These are phyloP conservation scores for Fusarium drepaniforme DNA, from an alignment of 2,329 filamentous ascomycete genomes.

Conservation along the genomic window DNA sequence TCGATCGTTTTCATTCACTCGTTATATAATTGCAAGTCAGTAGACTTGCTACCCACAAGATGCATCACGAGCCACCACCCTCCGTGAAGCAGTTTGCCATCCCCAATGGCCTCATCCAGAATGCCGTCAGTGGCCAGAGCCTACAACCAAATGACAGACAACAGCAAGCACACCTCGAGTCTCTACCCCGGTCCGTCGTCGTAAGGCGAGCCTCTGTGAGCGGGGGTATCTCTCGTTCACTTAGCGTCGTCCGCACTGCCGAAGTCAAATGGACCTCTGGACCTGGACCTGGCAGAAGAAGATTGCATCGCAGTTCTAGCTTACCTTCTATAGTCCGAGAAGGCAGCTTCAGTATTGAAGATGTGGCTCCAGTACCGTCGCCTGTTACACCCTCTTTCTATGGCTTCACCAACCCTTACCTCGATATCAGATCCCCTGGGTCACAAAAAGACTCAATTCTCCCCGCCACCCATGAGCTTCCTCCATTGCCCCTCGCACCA, in stretches of 20 bases:
- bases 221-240: constrained; percentile 9
- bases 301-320: constrained; percentile 6
- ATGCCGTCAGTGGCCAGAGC: constrained; percentile 2
- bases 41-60: background rate
- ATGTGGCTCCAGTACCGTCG: background rate
- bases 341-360: background rate
- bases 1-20: background rate
- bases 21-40: background rate
- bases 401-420: constrained; percentile 2
- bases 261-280: constrained; percentile 15
- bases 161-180: constrained; percentile 4
- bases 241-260: constrained; percentile 16
- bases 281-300: constrained; percentile 5
- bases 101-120: constrained; percentile 11
- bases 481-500: background rate
- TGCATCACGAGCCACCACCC: background rate
- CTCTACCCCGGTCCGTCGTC: constrained; percentile 9
- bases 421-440: background rate
- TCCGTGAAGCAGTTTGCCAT: constrained; percentile 9
- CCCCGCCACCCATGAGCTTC: background rate
- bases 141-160: constrained; percentile 1
- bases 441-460: background rate
- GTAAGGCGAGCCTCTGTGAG: background rate
- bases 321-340: constrained; percentile 3
- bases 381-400: background rate